Evolutionary conservation across 1,284 basidiomycete genomes (phyloP), one percentile per base, ranked within the genome.

Genomic region (Ceratobasidium sp.): DNA sequence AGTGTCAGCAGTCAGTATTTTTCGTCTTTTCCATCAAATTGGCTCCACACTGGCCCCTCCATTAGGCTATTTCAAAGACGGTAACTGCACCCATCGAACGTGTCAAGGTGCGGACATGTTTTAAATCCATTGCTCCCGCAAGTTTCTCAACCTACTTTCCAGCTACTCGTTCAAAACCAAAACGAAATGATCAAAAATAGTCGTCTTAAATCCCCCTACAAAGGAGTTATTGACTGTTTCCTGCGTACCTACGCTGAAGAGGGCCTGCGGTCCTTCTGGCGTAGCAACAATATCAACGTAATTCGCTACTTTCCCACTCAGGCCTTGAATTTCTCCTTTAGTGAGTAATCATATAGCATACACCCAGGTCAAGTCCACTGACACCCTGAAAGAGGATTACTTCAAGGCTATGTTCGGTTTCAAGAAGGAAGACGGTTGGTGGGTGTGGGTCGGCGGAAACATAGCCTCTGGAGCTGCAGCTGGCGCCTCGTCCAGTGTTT

Each of bases 221-320:
- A 96, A 90, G 97, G 97, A 85, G 89, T 98, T 82, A 85, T 84
- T 78, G 96, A 98, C 87, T 96, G 96, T 83, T 97, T 96, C 85
- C 77, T 82, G 80, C 95, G 96, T 82, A 96, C 95, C 79, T 95
- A 95, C 88, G 87, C 86, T 81, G 95, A 96, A 20, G 96, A 97
- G 88, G 96, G 96, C 85, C 87, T 96, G 77, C 88, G 95, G 78
- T 93, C 96, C 18, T 88, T 97, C 83, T 97, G 96, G 96, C 90
- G 96, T 87, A 96, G 96, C 85, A 97, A 97, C 91, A 96, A 96
- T 67, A 95, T 96, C 89, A 97, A 97, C 87, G 96, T 97, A 86
- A 96, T 97, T 87, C 95, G 96, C 86, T 97, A 97, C 92, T 97
- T 97, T 93, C 96, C 96, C 77, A 97, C 96, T 62, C 96, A 97